Conservation (phyloP, 805 yeast species). For the Saccharomycopsis sp. region DNA sequence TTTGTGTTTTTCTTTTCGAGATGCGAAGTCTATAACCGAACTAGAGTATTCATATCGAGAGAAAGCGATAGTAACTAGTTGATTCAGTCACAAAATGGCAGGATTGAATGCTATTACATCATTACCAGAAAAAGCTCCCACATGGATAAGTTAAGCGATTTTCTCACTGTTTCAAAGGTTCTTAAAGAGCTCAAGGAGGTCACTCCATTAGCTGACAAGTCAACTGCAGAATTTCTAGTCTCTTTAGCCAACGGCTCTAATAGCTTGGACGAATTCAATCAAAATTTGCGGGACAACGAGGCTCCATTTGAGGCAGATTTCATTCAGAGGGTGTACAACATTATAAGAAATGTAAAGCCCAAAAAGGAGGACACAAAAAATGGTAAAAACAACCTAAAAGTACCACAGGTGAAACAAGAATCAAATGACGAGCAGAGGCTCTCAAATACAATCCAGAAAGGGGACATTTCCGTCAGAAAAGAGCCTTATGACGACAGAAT, state of each 20-base stretch:
- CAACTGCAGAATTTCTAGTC: slow-evolving; percentile 41
- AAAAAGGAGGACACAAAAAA: background rate
- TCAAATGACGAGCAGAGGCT: background rate
- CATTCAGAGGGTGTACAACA: slow-evolving; percentile 19
- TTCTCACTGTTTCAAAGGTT: background rate
- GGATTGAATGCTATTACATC: background rate
- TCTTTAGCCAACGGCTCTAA: slow-evolving; percentile 32
- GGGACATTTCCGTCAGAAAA: background rate
- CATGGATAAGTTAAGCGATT: background rate
- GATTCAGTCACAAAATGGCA: too few species aligned
- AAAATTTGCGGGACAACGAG: slow-evolving; percentile 36
- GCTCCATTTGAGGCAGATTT: slow-evolving; percentile 33
- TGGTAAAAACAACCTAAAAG: too few species aligned
- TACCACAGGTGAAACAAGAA: background rate
- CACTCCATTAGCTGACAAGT: slow-evolving; percentile 31
- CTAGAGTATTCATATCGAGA: too few species aligned
- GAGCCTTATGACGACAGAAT: slow-evolving; percentile 11
- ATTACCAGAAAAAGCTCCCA: background rate
- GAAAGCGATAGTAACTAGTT: too few species aligned
- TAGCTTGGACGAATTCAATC: slow-evolving; percentile 31
- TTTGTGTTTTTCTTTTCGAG: background rate
- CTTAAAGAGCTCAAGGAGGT: slow-evolving; percentile 8
- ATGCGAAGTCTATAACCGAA: too few species aligned
- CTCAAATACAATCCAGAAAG: background rate
- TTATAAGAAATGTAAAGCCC: background rate